Base-by-base conservation (phyloP, 2,329 filamentous ascomycete genomes). In the Calonectria crousiana region DNA sequence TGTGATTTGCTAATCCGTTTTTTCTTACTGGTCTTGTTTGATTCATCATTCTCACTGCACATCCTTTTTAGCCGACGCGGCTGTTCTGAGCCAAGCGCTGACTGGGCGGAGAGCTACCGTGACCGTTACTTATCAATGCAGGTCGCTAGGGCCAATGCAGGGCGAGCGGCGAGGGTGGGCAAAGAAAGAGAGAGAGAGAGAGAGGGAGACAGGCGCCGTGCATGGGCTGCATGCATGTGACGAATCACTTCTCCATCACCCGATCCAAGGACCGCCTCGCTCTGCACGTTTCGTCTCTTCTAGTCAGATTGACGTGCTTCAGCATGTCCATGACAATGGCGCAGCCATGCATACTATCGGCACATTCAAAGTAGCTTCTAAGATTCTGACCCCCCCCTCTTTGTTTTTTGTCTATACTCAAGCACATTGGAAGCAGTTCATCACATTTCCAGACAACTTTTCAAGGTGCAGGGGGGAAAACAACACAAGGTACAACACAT, bases 401-500 rank as follows among this genome's bases (percentile, higher is more conserved):
- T 26, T 16, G 13, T 16, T 23, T 34, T 16, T 9, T n/a, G 9
- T 26, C 13, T 13, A 16, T 38, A 26, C 41, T n/a, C 18, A 20
- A 44, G 18, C 18, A 5, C 3, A 36, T 23, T 3, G 26, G 9
- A 36, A 60, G 5, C 4, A 26, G 41, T 16, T 16, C 41, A 38
- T 51, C 47, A 32, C 60, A 47, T 49, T n/a, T 32, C 28, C 36
- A 51, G 23, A 53, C 13, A 11, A 41, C 34, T 34, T 11, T 11
- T 52, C 32, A 52, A 38, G 26, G 44, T 8, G 26, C 51, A 32
- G 26, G 26, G n/a, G 49, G 58, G 65, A 30, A 36, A 49, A 28
- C 30, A 28, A 72, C 10, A 58, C 11, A 44, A 36, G 36, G 32
- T 66, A 51, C 71, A 73, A 73, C 71, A 73, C 71, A 69, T 73